Percentiles rank a stretch among this genome's conserved stretches.
phyloP scores from a whole-genome alignment of 371 early-diverging fungal genomes.

The Blakeslea trispora region DNA sequence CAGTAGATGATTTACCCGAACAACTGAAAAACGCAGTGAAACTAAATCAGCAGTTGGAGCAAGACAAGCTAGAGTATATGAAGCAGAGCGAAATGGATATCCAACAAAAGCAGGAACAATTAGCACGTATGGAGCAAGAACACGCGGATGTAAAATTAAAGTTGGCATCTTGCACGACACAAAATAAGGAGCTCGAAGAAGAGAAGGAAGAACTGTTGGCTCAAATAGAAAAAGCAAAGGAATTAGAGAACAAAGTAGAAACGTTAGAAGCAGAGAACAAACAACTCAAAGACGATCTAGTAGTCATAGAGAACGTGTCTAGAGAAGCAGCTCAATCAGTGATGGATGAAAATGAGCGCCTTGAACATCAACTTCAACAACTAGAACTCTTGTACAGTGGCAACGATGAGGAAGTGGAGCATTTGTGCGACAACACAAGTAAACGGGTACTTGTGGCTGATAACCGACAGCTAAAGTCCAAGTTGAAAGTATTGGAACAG shows the following conservation, averaged over 20 bases:
- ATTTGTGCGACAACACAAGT: conserved; percentile 1
- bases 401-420: conserved; percentile 9
- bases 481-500: conserved; percentile 8
- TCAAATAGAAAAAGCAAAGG: conserved; percentile 3
- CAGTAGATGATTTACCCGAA: too few relatives aligned
- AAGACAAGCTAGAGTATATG: not conserved
- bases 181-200: conserved; percentile 4
- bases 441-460: conserved; percentile 7
- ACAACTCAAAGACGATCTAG: conserved; percentile 11
- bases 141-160: not conserved
- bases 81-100: not conserved
- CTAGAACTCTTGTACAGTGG: not conserved
- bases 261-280: conserved; percentile 2
- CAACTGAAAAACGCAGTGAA: too few relatives aligned
- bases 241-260: not conserved
- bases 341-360: conserved; percentile 14
- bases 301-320: conserved; percentile 7
- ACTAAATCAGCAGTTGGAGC: not conserved
- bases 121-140: conserved; percentile 2
- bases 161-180: conserved; percentile 2
- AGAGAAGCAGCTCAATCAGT: conserved; percentile 11
- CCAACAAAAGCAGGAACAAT: not conserved
- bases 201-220: not conserved
- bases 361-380: conserved; percentile 9
- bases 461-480: conserved; percentile 12